These are phyloP conservation scores for Cercospora berteroae DNA, from an alignment of 2,329 filamentous ascomycete species.

Conservation along the genomic window DNA sequence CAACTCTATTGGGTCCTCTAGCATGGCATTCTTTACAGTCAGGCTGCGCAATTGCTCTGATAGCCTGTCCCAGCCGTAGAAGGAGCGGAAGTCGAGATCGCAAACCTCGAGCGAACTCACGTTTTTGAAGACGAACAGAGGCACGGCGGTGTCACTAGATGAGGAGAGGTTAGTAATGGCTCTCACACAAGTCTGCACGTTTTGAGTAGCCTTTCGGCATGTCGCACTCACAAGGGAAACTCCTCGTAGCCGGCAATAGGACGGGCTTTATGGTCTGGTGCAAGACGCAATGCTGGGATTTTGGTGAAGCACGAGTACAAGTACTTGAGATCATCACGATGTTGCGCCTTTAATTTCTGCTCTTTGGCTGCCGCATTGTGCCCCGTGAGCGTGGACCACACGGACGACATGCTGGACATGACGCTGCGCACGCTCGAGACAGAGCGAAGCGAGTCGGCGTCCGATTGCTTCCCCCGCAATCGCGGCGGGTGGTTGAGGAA, in stretches of 20 bases:
- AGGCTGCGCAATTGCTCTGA: slow-evolving; percentile 89
- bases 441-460: slow-evolving; percentile 88
- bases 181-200: not conserved
- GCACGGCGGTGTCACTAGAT: slow-evolving; percentile 78
- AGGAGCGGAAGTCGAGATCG: slow-evolving; percentile 93
- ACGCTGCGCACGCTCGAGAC: slow-evolving; percentile 96
- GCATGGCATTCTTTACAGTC: slow-evolving; percentile 78
- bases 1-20: slow-evolving; percentile 88
- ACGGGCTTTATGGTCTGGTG: slow-evolving; percentile 88
- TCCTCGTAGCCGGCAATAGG: slow-evolving; percentile 93
- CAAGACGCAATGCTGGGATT: slow-evolving; percentile 84
- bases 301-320: slow-evolving; percentile 98
- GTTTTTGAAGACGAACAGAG: slow-evolving; percentile 96
- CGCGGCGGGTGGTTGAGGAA: slow-evolving; percentile 78
- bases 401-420: slow-evolving; percentile 91
- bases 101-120: slow-evolving; percentile 89
- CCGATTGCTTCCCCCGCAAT: slow-evolving; percentile 68
- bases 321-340: slow-evolving; percentile 88
- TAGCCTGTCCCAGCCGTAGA: slow-evolving; percentile 93
- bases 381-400: slow-evolving; percentile 87
- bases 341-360: slow-evolving; percentile 82
- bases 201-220: slow-evolving; percentile 40
- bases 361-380: slow-evolving; percentile 77
- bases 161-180: not conserved
- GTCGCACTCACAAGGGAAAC: slow-evolving; percentile 63